Evolutionary conservation across 257 asterid species (phyloP).

Genomic region (Jasminum sambac): DNA sequence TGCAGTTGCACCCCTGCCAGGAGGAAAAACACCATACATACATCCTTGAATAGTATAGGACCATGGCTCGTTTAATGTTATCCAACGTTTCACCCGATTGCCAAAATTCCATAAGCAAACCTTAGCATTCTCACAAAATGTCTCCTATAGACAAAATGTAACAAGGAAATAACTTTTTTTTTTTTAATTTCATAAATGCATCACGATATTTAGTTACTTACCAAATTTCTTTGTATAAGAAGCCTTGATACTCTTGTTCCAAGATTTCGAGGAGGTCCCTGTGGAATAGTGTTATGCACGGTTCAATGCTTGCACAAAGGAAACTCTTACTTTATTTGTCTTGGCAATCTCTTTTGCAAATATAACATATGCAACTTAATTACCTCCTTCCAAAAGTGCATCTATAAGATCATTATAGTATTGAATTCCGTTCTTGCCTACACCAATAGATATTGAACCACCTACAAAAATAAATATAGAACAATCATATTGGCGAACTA

Average conservation of each 20-base stretch:
- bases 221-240: slow-evolving; percentile 25
- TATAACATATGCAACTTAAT: not conserved
- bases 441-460: not conserved
- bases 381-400: not conserved
- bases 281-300: slow-evolving; percentile 35
- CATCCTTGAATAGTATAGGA: slow-evolving; percentile 22
- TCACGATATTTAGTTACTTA: slow-evolving; percentile 13
- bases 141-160: slow-evolving; percentile 3
- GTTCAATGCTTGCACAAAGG: slow-evolving; percentile 15
- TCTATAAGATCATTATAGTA: not conserved
- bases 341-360: not conserved
- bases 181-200: not conserved
- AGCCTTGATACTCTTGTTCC: slow-evolving; percentile 39
- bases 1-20: slow-evolving; percentile 12
- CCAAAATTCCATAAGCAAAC: slow-evolving; percentile 49
- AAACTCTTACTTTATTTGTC: too few species aligned
- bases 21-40: slow-evolving; percentile 19
- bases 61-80: slow-evolving; percentile 44
- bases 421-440: not conserved
- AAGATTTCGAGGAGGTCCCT: slow-evolving; percentile 40
- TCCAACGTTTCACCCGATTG: slow-evolving; percentile 42
- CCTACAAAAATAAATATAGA: too few species aligned
- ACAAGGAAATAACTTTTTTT: not conserved
- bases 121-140: slow-evolving; percentile 37
- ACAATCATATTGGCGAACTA: too few species aligned